Base-by-base conservation (phyloP, 108 stramenopile genomes). In the Skeletonema tropicum region DNA sequence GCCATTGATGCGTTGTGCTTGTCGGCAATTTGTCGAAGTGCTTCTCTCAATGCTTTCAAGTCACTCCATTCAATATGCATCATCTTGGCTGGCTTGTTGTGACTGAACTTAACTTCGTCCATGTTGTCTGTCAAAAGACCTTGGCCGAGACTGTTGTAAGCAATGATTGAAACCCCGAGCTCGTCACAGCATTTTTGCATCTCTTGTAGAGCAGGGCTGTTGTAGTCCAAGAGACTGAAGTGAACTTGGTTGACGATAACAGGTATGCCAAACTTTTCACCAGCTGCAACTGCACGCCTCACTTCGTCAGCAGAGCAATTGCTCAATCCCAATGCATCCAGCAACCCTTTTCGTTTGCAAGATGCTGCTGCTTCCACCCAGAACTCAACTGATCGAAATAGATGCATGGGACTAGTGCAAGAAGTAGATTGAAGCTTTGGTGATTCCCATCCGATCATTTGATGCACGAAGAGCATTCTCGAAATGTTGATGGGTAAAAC, bases 181-280 rank as follows among this genome's bases (percentile, higher is more conserved):
- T 94, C 90, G 10, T 78, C 66, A 39, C 92, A 94, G 0, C 79
- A 66, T 35, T 38, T 21, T 57, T 85, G 80, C 74, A 89, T 90
- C 59, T 90, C 88, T 75, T 83, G 82, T 17, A 87, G 59, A 12
- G 78, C 75, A 19, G 64, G n/a, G 55, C 87, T 88, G 35, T 88
- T 85, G 74, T 81, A 93, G 36, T 87, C 88, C 21, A 94, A 68
- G 55, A 94, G 75, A 38, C 76, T 83, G 35, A 85, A 87, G 55
- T 87, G 89, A 21, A 94, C 88, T 76, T 94, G 92, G 71, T 94
- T 90, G 75, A 71, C 61, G 3, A 77, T 74, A 39, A 94, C 82
- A 17, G 60, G 65, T 23, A 91, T 83, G 5, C 86, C 89, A 66
- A 76, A 88, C 64, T 82, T 73, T 14, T 77, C 57, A 10, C 87